Evolutionary conservation across 2,329 filamentous ascomycete genomes (phyloP), one percentile per base, ranked within the genome.

Genomic region (Pseudomassariella vexata): DNA sequence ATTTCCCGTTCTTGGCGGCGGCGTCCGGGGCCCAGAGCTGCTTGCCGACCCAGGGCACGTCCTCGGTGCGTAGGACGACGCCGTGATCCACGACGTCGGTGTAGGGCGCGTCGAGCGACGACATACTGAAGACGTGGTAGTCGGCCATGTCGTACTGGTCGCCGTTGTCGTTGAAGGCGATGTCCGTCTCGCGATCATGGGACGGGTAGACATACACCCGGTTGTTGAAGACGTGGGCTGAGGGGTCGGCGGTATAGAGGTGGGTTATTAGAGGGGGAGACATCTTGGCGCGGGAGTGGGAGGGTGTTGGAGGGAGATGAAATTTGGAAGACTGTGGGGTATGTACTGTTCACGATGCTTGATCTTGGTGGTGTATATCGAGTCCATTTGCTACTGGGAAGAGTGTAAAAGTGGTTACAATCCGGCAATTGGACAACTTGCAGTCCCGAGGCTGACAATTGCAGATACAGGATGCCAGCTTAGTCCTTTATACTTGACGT

Each of bases 71-170:
- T 24, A 90, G 71, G 10, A 72, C 82, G 29, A 83, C 66, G 47
- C 83, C 83, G 60, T 88, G 83, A 62, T 88, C 84, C 14, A 69
- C 79, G 3, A 87, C 80, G 15, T 46, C 33, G 12, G 66, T 63
- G 38, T 68, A 69, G 16, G 76, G 62, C 2, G 68, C 63, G 34
- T 75, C 69, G 36, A 75, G 58, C 18, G 62, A 64, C 9, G 56
- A 46, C 17, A 60, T 62, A 43, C 73, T 79, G 58, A 88, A 79
- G 54, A 89, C 84, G 57, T 88, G 83, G 68, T 89, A 89, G 64
- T 89, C 84, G 35, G 63, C 70, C 84, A 88, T 89, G 63, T 86
- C 84, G 56, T 87, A 88, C 55, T 88, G 84, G 61, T 87, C 83
- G 52, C 84, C 84, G 68, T 87, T 86, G 68, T 88, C 83, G 63